Evolutionary conservation across 106 monocot species (phyloP).

Genomic region (Amphibolis antarctica): DNA sequence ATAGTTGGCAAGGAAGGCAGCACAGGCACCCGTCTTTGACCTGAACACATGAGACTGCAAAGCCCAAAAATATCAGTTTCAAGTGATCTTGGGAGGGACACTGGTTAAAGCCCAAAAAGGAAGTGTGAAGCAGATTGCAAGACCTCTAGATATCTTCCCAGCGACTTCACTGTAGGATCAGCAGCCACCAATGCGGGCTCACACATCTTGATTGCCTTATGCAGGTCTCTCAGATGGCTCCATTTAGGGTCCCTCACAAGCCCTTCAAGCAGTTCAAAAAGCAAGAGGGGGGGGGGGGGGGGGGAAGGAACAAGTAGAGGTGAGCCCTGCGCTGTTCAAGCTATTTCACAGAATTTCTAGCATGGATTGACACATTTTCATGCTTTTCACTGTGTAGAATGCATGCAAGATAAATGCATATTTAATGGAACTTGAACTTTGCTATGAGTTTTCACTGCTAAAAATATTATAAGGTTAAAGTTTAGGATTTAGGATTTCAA

Average conservation of each 20-base stretch:
- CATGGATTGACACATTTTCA: background rate
- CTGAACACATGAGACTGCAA: conserved; percentile 30
- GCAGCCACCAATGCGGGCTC: conserved; percentile 29
- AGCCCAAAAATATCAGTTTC: background rate
- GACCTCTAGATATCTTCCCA: conserved; percentile 27
- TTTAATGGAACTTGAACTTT: too few species aligned
- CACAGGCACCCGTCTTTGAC: conserved; percentile 22
- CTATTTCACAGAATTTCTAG: too few species aligned
- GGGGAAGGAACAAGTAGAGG: too few species aligned
- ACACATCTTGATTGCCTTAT: conserved; percentile 30
- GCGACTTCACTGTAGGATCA: conserved; percentile 19
- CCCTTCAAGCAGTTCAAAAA: conserved; percentile 11
- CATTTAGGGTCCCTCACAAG: conserved; percentile 34
- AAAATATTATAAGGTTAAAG: too few species aligned
- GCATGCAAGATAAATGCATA: background rate
- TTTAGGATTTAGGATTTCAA: too few species aligned
- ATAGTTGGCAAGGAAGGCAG: conserved; percentile 34
- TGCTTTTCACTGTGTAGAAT: background rate
- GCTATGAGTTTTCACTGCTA: too few species aligned
- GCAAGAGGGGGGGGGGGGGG: too few species aligned
- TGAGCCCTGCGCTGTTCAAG: too few species aligned
- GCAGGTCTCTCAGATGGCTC: conserved; percentile 37
- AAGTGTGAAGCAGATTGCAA: background rate
- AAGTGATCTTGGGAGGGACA: background rate
- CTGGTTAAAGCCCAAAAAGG: background rate